A percentile compares a stretch with the other conserved stretches of the same genome.
phyloP scores from a whole-genome alignment of 108 stramenopile genomes.

The Skeletonema marinoi region DNA sequence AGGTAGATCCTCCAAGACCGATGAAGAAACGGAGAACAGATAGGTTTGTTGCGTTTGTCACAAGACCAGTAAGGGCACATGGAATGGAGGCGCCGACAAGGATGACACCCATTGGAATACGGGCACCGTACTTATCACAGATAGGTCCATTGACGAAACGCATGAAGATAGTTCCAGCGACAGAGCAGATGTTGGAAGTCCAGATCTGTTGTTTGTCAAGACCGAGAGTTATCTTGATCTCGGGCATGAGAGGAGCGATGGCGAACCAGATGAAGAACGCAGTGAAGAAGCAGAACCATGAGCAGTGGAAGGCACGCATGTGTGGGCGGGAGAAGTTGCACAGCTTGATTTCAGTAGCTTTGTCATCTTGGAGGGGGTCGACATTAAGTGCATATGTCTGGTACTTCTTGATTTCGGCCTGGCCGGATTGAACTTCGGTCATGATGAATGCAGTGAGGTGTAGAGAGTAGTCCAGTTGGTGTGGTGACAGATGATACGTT shows the following conservation, averaged over 20 bases:
- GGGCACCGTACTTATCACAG: conserved; percentile 81
- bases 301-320: conserved; percentile 86
- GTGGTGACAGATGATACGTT: neutral
- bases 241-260: conserved; percentile 77
- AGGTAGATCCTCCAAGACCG: conserved; percentile 65
- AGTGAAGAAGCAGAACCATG: conserved; percentile 81
- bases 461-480: neutral
- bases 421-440: neutral
- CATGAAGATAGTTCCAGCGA: conserved; percentile 72
- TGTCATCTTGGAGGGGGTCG: conserved; percentile 74
- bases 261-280: conserved; percentile 91
- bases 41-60: conserved; percentile 54
- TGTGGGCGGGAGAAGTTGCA: conserved; percentile 63
- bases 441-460: neutral
- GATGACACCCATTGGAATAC: conserved; percentile 64
- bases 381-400: conserved; percentile 59
- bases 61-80: conserved; percentile 67
- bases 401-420: conserved; percentile 61
- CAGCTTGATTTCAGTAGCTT: conserved; percentile 76
- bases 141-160: conserved; percentile 80
- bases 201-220: conserved; percentile 72
- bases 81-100: conserved; percentile 70
- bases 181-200: conserved; percentile 73
- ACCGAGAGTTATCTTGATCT: conserved; percentile 62
- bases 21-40: conserved; percentile 68